Evolutionary conservation across 2,329 filamentous ascomycete genomes (phyloP), one percentile per base, ranked within the genome.

Genomic region (Neocucurbitaria cava): DNA sequence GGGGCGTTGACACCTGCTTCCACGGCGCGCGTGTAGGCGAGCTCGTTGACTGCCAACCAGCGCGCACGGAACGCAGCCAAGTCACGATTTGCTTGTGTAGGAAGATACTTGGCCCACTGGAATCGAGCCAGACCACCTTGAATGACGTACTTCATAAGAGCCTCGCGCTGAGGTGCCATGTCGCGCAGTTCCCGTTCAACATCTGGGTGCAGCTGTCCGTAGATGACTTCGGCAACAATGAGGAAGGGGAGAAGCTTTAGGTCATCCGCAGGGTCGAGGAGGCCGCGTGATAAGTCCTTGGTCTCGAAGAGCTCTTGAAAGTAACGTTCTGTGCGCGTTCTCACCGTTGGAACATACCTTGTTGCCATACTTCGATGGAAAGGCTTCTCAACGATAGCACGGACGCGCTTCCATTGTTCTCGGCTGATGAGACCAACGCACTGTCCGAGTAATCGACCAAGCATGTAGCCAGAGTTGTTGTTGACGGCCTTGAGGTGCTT

Each of bases 371-470:
- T 39, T 6, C 49, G 36, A 4, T 40, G 48, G 52, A 72, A 73
- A 9, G 60, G 49, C n/a, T 40, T 10, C 28, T 68, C 62, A n/a
- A 57, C 48, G 21, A 54, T 48, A 1, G 54, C 28, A 20, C 68
- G 61, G 2, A 77, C 30, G 15, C 43, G 46, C 42, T 57, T 49
- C 72, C 71, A 79, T 20, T 67, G 47, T 1, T 59, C 23, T 1
- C 62, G 55, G 30, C 67, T 78, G 42, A 81, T 60, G 0, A 81
- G 63, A 1, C 79, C 79, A 0, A 82, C 49, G 56, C 79, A 81
- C 46, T 73, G 52, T 0, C 80, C 79, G 0, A 82, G 70, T 0
- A 82, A 58, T 39, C 77, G 52, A 28, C 74, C 62, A 62, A 81
- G 59, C 1, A 76, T 41, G 23, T 63, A 80, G 1, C 79, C 80